These are phyloP conservation scores for Elsinoe batatas DNA, from an alignment of 2,329 filamentous ascomycete species.

Conservation along the genomic window DNA sequence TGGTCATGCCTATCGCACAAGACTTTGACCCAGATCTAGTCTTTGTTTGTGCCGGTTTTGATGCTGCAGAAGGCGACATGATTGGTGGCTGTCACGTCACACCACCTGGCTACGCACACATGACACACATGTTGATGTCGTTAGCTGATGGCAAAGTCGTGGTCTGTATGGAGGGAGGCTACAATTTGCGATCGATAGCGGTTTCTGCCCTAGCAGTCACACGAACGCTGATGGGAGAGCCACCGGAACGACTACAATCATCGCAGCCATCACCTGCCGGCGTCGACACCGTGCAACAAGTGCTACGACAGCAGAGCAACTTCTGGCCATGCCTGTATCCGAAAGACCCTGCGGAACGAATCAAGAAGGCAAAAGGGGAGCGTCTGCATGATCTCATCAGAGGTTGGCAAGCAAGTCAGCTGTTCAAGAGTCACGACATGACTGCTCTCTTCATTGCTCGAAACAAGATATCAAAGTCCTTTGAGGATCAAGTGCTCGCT, in stretches of 20 bases:
- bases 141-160: constrained; percentile 80
- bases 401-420: constrained; percentile 59
- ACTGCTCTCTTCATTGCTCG: constrained; percentile 70
- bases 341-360: constrained; percentile 35
- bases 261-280: constrained; percentile 41
- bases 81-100: constrained; percentile 88
- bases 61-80: constrained; percentile 87
- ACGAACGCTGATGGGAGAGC: constrained; percentile 88
- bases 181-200: constrained; percentile 88
- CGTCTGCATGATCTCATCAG: constrained; percentile 74
- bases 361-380: constrained; percentile 37
- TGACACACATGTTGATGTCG: constrained; percentile 99
- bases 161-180: constrained; percentile 90
- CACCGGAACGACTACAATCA: constrained; percentile 53
- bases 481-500: constrained; percentile 76
- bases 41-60: constrained; percentile 91
- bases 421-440: constrained; percentile 69
- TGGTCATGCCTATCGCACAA: constrained; percentile 90
- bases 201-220: constrained; percentile 86
- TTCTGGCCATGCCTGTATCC: constrained; percentile 88
- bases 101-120: constrained; percentile 86
- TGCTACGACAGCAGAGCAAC: constrained; percentile 48
- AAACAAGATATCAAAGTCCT: constrained; percentile 61
- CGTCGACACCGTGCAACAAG: constrained; percentile 47
- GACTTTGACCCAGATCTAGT: constrained; percentile 93